Base-by-base conservation (phyloP, 1,284 basidiomycete genomes). In the Clitocybe nebularis region DNA sequence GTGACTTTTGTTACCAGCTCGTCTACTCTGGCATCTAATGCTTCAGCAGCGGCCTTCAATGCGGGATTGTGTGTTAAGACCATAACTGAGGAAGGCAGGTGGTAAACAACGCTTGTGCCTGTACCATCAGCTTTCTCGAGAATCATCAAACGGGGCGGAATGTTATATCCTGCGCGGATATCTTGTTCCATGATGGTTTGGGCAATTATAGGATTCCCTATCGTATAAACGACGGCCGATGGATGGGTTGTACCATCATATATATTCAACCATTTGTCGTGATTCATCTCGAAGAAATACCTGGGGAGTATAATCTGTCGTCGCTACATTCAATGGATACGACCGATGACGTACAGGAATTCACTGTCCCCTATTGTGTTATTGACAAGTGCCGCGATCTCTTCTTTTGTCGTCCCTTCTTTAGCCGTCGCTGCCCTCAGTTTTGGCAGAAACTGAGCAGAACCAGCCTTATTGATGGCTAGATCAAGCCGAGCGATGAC, bases 131-230 rank as follows among this genome's bases (percentile, higher is more conserved):
- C 49, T 23, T 67, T 69, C 49, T 74, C 74, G 11, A 64, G 49
- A 14, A 80, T 52, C 33, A 79, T 57, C 3, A 79, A 36, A 21
- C 71, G 68, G 17, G 66, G 72, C 0, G 78, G 77, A 14, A 79
- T 63, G 52, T 70, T 62, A 33, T 68, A 59, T 2, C 65, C 72
- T 0, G 67, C 67, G 14, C 61, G 60, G 22, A 69, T 52, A 42
- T 78, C 74, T 48, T 68, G 57, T 39, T 60, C 53, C 41, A 80
- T 47, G 51, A 80, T 68, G 0, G 58, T 60, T 44, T 73, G 67
- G 0, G 76, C 78, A 42, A 75, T 59, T 34, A 75, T 51, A 4
- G 77, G 77, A 56, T 79, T 79, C 5, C 77, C 77, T 41, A 78
- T 64, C 13, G 63, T 68, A 56, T 79, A 79, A 5, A 68, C 57